Conservation (phyloP, 1,139 yeast species). For the Wickerhamomyces sp. region DNA sequence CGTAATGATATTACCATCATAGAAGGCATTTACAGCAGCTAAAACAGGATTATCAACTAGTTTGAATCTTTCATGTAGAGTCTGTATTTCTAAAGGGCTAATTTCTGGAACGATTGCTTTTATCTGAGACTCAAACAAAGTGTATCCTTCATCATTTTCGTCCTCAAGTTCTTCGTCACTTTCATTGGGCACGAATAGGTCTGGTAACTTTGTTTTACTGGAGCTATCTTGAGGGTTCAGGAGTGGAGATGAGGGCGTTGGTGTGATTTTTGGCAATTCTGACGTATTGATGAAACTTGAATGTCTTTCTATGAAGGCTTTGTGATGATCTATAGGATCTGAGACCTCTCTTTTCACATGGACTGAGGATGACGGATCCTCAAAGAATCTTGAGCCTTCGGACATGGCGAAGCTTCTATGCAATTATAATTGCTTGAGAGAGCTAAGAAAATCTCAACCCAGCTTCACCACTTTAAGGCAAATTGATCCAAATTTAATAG, state of each 20-base stretch:
- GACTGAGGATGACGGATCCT: neutral
- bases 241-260: slow-evolving; percentile 1
- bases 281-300: neutral
- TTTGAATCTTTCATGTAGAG: slow-evolving; percentile 9
- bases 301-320: neutral
- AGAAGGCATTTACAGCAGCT: slow-evolving; percentile 19
- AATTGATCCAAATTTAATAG: no score
- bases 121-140: slow-evolving; percentile 21
- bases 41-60: slow-evolving; percentile 12
- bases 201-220: neutral
- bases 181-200: slow-evolving; percentile 15
- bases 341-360: neutral
- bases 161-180: slow-evolving; percentile 9
- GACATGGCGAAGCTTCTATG: neutral
- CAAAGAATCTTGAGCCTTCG: slow-evolving; percentile 10
- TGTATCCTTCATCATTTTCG: slow-evolving; percentile 10
- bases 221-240: neutral
- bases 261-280: neutral
- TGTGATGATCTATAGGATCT: slow-evolving; percentile 2
- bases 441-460: no score
- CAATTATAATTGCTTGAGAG: no score
- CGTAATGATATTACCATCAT: slow-evolving; percentile 9
- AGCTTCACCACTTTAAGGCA: no score
- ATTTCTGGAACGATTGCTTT: slow-evolving; percentile 22
- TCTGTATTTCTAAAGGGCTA: slow-evolving; percentile 4